phyloP scores from a whole-genome alignment of 1,284 basidiomycete species.

The Trametes polyzona region DNA sequence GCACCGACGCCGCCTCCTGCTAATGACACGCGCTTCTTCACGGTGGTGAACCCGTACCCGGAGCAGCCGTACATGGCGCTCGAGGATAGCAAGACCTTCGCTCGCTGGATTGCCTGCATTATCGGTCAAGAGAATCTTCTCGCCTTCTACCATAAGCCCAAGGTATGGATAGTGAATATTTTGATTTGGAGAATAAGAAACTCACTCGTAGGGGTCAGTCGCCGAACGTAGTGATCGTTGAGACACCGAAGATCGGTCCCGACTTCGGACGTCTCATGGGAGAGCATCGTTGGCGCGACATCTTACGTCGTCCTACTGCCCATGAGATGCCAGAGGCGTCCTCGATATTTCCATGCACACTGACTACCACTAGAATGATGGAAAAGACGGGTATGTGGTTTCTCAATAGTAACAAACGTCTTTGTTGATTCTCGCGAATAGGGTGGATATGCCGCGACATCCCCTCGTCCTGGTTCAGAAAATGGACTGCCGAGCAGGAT shows the following conservation, averaged over 20 bases:
- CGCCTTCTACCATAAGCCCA: constrained; percentile 66
- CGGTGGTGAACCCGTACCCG: constrained; percentile 66
- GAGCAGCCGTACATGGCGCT: constrained; percentile 56
- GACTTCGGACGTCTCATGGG: constrained; percentile 56
- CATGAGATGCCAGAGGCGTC: constrained; percentile 49
- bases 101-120: constrained; percentile 66
- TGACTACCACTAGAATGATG: constrained; percentile 46
- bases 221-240: constrained; percentile 67
- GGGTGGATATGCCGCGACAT: constrained; percentile 68
- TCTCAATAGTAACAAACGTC: neutral
- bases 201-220: constrained; percentile 43
- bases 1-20: constrained; percentile 53
- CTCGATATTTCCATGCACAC: constrained; percentile 57
- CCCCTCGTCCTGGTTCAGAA: constrained; percentile 56
- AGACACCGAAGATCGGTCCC: constrained; percentile 47
- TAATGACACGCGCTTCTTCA: constrained; percentile 62
- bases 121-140: constrained; percentile 51
- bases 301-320: constrained; percentile 47
- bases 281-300: constrained; percentile 63
- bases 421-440: constrained; percentile 29
- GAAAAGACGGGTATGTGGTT: constrained; percentile 46
- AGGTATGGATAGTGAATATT: constrained; percentile 42
- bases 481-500: constrained; percentile 46
- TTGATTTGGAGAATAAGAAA: neutral
- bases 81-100: constrained; percentile 53